Evolutionary conservation across 75 land plant genomes (phyloP), one percentile per base, ranked within the genome.

Genomic region (Picea sitchensis): DNA sequence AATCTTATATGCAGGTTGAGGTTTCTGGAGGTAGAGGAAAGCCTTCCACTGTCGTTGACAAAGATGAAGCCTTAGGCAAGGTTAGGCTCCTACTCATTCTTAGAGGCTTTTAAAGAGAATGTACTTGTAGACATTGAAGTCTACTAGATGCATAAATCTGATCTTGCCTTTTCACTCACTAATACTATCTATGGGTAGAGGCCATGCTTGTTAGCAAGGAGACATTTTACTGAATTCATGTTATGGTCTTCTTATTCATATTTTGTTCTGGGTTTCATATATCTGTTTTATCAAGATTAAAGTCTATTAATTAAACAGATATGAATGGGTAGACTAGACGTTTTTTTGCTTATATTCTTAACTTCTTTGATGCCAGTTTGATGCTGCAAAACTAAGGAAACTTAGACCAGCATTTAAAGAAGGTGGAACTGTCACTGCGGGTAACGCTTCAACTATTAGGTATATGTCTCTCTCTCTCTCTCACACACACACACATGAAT

Each of bases 391-490:
- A 65, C 75, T 96, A 73, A 90, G 87, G 83, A 92, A 96, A 82
- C 94, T 96, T 44, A 79, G 95, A 77, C 98, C 99, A 41, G 94
- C 92, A 65, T 96, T 96, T 69, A 96, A 96, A 85, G 87, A 87
- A 63, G 91, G 88, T 30, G 99, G 99, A 71, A 74, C 91, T 82
- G 99, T 96, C 21, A 95, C 99, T 81, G 97, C 99, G 34, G 99
- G 99, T n/a, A 96, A 96, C 82, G 89, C 99, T 63, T 96, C 99
- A 56, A 91, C 89, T 73, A 95, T 96, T 73, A 96, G 99, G 99
- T 96, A 9, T 41, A 51, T 51, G 18, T 58, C 59, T 47, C 51
- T 71, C 74, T 71, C 47, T 44, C 23, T 44, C 74, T 71, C 47
- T n/a, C 54, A 7, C 11, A 9, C 12, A 9, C 56, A 51, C 56